Base-by-base conservation (phyloP, 805 yeast genomes). In the Metschnikowia continentalis region DNA sequence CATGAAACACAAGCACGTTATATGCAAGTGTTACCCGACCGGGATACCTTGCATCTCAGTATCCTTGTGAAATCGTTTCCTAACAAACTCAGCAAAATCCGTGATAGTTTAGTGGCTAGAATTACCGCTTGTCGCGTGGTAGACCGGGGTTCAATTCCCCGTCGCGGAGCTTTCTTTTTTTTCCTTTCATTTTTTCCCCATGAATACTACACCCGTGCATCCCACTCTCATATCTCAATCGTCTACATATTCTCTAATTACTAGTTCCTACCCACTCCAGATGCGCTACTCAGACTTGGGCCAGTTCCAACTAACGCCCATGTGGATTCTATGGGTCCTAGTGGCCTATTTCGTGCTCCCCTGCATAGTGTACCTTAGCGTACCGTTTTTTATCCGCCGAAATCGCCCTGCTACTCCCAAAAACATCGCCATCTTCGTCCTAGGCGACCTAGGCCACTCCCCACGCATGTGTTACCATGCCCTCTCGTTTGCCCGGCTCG, bases 391-490 rank as follows among this genome's bases (percentile, higher is more conserved):
- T 13, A 46, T 63, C 4, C 57, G 65, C 33, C 61, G 62, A 22
- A 58, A 62, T 15, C 48, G 56, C 8, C 61, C 54, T 35, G 58
- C 67, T 20, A 63, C 59, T 32, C 55, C 61, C 52, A 81, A 76
- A 54, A 79, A 89, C 47, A 83, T 89, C 5, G 77, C 87, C 8
- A 82, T 94, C 17, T 78, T 89, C 55, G 99, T 94, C 2, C 71
- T 94, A 17, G 99, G 99, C 1, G 98, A 92, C 63, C 64, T 94
- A 48, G 97, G 96, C 13, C 96, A 90, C 63, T 91, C 97, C 0
- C 99, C 99, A 6, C 76, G 99, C 53, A 94, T 92, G 87, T 79
- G 85, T 58, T 88, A 92, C 68, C 99, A 94, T 65, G 96, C 96
- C 0, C 70, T 76, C 51, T 85, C 92, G 49, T 83, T 94, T 59